A percentile compares a stretch with the other conserved stretches of the same genome.
These are phyloP conservation scores for Yamadazyma takamatsuzukensis DNA, from an alignment of 805 yeast species.

Conservation along the genomic window DNA sequence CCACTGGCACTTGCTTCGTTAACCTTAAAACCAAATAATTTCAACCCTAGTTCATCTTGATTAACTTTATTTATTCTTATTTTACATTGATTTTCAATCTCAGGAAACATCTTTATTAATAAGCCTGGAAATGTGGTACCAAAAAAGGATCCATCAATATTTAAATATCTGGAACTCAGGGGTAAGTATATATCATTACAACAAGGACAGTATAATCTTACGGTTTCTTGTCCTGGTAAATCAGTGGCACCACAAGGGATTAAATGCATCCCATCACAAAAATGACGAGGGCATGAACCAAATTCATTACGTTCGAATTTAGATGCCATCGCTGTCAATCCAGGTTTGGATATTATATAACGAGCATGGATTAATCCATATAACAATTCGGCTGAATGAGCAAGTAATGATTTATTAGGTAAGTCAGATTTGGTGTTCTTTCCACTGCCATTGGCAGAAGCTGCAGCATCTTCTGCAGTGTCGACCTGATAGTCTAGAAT, in stretches of 20 bases:
- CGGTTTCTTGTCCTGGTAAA: constrained; percentile 87
- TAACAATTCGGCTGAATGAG: constrained; percentile 85
- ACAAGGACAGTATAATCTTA: constrained; percentile 88
- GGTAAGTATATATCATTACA: constrained; percentile 92
- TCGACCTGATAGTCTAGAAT: constrained; percentile 78
- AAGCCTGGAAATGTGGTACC: constrained; percentile 95
- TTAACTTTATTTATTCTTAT: constrained; percentile 46
- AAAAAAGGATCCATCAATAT: constrained; percentile 94
- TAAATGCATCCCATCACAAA: constrained; percentile 85
- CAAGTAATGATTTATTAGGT: constrained; percentile 70
- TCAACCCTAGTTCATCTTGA: constrained; percentile 61
- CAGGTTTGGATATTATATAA: constrained; percentile 83
- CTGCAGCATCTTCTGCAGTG: constrained; percentile 34
- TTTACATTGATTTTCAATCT: constrained; percentile 72
- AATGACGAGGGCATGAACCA: constrained; percentile 87
- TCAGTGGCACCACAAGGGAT: constrained; percentile 92
- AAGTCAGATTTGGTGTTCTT: constrained; percentile 30
- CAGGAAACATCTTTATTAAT: constrained; percentile 88
- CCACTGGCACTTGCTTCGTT: constrained; percentile 75
- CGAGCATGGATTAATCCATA: constrained; percentile 95
- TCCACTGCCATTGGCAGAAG: constrained; percentile 9
- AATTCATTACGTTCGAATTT: constrained; percentile 86
- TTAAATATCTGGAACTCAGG: constrained; percentile 76
- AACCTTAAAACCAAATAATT: constrained; percentile 83
- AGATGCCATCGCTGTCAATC: constrained; percentile 87